Base-by-base conservation (phyloP, 345 rosid genomes). In the Arabis alpina region DNA sequence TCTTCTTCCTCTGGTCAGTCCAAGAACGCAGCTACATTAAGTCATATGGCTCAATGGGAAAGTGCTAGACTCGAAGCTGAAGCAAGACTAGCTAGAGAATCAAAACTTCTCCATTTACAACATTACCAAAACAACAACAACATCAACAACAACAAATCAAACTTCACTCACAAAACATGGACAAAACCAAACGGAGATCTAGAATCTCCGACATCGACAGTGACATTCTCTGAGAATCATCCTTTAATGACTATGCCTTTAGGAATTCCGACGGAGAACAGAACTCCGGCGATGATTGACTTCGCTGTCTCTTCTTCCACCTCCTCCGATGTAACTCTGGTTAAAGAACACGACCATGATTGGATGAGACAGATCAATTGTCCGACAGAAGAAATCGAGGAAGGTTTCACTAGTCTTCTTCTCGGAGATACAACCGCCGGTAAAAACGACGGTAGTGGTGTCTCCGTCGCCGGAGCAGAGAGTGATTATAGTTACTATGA, bases 391-490 rank as follows among this genome's bases (percentile, higher is more conserved):
- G 71, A 14, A 62, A 74, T 83, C 77, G 95, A 79, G 48, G 96
- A 90, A 48, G 96, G 98, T 11, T 90, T 90, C 82, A 93, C 92
- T 13, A 84, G 79, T 74, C 92, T 90, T 12, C 61, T 93, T 25
- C 86, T 93, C 10, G 74, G 76, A 39, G 88, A 89, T 64, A 79
- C 89, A 5, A 74, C 89, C 0, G 61, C 82, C 42, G 80, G 81
- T 1, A 82, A 76, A 49, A 16, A 47, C 25, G 55, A 23, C 7
- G 54, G 55, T n/a, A n/a, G n/a, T 24, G 27, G 23, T 24, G 27
- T 10, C 0, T 32, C 61, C 7, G 24, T 41, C 37, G 48, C 66
- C 45, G 71, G 66, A 8, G 66, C 66, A 25, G 79, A 75, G 9
- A 73, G 61, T 58, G 82, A 84, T n/a, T 74, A 80, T 55, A 86